Conservation (phyloP, 768 basidiomycete genomes). For the Plicaturopsis crispa region DNA sequence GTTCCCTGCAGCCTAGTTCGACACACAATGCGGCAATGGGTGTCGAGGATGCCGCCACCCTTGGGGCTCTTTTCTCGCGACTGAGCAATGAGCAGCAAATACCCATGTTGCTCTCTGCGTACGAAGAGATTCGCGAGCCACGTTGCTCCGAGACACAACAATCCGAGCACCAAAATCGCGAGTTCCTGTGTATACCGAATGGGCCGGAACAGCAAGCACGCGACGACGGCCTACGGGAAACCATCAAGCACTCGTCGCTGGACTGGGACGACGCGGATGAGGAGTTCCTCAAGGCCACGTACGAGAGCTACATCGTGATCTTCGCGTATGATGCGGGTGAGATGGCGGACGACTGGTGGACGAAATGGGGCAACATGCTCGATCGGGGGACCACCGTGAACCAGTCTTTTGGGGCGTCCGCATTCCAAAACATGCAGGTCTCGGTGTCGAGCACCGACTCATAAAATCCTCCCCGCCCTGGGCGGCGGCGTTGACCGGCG, state of each 20-base stretch:
- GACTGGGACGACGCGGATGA: constrained; percentile 39
- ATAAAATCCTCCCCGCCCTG: no score
- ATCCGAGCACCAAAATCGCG: constrained; percentile 38
- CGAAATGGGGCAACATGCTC: constrained; percentile 43
- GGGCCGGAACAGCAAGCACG: constrained; percentile 38
- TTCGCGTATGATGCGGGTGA: constrained; percentile 47
- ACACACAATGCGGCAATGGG: constrained; percentile 43
- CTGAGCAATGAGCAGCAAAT: constrained; percentile 40
- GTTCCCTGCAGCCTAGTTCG: constrained; percentile 38
- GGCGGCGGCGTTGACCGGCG: no score
- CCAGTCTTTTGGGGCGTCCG: constrained; percentile 12
- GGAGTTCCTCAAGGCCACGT: constrained; percentile 33
- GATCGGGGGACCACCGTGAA: constrained; percentile 15
- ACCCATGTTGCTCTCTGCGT: constrained; percentile 40
- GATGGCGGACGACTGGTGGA: constrained; percentile 59
- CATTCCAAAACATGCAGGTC: no score
- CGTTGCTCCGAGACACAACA: constrained; percentile 39
- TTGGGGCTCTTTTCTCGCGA: constrained; percentile 52
- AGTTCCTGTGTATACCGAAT: constrained; percentile 33
- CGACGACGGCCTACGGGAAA: constrained; percentile 32
- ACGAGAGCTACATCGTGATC: constrained; percentile 44
- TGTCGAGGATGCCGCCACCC: constrained; percentile 56
- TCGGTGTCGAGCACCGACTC: no score
- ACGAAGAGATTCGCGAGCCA: constrained; percentile 50
- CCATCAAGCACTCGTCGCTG: constrained; percentile 21